These are phyloP conservation scores for Fusarium pseudoanthophilum DNA, from an alignment of 2,329 filamentous ascomycete species.

Conservation along the genomic window DNA sequence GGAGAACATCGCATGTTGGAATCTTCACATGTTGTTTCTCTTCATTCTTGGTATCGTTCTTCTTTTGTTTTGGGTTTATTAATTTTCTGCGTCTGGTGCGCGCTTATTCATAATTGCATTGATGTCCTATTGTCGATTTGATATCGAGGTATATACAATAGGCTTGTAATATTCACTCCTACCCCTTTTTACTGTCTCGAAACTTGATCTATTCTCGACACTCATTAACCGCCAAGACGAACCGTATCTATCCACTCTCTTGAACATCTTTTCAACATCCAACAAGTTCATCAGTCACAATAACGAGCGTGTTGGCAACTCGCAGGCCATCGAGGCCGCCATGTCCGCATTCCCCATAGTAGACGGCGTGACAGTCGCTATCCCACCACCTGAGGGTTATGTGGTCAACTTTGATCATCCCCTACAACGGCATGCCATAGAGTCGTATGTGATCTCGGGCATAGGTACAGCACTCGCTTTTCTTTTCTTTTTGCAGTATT, in stretches of 20 bases:
- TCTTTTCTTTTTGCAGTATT: slow-evolving; percentile 39
- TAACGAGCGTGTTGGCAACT: not conserved
- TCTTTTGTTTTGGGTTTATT: not conserved
- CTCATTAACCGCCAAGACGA: not conserved
- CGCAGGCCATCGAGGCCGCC: not conserved
- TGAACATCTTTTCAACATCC: not conserved
- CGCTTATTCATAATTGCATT: not conserved
- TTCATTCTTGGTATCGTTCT: not conserved
- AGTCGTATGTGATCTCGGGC: slow-evolving; percentile 31
- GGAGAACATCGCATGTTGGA: not conserved
- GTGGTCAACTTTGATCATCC: slow-evolving; percentile 50
- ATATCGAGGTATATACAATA: slow-evolving; percentile 1
- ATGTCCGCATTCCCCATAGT: slow-evolving; percentile 33
- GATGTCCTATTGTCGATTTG: slow-evolving; percentile 1
- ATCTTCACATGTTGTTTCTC: not conserved
- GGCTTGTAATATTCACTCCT: not conserved
- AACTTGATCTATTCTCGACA: not conserved
- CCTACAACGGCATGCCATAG: slow-evolving; percentile 33
- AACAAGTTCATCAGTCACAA: not conserved
- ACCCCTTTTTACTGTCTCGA: not conserved
- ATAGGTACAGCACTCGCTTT: slow-evolving; percentile 35
- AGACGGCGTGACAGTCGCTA: slow-evolving; percentile 32
- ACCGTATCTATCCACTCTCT: not conserved
- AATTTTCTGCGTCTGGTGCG: not conserved
- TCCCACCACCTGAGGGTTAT: slow-evolving; percentile 47